These are phyloP conservation scores for Coelastrella sp. DNA, from an alignment of 139 green algal species.

Conservation along the genomic window DNA sequence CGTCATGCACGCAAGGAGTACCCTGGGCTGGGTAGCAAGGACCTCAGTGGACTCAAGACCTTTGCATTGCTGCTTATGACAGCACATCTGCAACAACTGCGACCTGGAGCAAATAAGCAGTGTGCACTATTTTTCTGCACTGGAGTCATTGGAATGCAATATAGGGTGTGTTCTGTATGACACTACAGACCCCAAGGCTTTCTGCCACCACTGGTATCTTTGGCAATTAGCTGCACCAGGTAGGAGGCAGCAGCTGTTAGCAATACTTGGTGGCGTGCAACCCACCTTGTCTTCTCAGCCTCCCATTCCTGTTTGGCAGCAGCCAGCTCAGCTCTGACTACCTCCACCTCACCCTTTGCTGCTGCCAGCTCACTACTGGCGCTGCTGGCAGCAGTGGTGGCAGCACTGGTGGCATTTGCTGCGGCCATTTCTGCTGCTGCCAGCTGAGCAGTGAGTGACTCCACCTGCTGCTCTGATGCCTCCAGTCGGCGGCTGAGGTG, in stretches of 20 bases:
- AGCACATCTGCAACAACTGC: too few relatives aligned
- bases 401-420: conserved; percentile 18
- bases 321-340: conserved; percentile 38
- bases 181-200: too few relatives aligned
- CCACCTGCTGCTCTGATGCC: not conserved
- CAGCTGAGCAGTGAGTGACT: conserved; percentile 8
- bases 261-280: not conserved
- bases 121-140: too few relatives aligned
- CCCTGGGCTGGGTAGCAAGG: too few relatives aligned
- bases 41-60: too few relatives aligned
- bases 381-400: conserved; percentile 34
- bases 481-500: not conserved
- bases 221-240: not conserved
- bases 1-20: too few relatives aligned
- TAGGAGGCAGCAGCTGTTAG: not conserved
- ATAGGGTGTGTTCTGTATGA: too few relatives aligned
- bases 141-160: too few relatives aligned
- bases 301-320: conserved; percentile 7
- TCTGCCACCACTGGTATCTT: too few relatives aligned
- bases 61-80: too few relatives aligned
- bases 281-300: conserved; percentile 42
- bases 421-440: conserved; percentile 33
- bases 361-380: conserved; percentile 45
- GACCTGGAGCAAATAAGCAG: too few relatives aligned
- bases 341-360: conserved; percentile 49